These are phyloP conservation scores for Calonectria naviculata DNA, from an alignment of 2,329 filamentous ascomycete genomes.

Conservation along the genomic window DNA sequence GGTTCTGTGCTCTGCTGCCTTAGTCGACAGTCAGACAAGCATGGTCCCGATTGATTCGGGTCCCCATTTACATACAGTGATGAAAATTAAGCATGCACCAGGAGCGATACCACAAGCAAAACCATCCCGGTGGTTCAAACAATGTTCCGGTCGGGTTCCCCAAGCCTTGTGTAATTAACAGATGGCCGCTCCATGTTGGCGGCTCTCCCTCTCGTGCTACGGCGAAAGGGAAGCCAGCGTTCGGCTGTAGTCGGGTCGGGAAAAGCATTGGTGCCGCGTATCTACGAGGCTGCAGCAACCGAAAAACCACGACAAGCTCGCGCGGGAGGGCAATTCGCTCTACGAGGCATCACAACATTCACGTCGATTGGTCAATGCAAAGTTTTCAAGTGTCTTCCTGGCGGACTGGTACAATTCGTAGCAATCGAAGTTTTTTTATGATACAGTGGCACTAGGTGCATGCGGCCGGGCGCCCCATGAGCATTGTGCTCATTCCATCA, in stretches of 20 bases:
- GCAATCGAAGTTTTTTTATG: conserved; percentile 45
- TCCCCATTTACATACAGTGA: neutral
- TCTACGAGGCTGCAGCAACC: neutral
- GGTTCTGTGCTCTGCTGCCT: conserved; percentile 16
- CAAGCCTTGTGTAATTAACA: neutral
- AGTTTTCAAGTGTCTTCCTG: conserved; percentile 28
- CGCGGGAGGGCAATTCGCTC: conserved; percentile 3
- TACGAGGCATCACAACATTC: conserved; percentile 5
- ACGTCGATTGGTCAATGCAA: conserved; percentile 12
- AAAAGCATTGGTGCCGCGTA: conserved; percentile 31
- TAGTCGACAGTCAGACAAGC: conserved; percentile 16
- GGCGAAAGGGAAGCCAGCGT: conserved; percentile 13
- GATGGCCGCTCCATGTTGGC: neutral
- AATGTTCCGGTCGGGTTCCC: neutral
- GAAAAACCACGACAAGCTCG: neutral
- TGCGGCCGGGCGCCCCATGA: conserved; percentile 35
- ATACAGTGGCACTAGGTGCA: conserved; percentile 45
- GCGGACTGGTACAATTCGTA: conserved; percentile 44
- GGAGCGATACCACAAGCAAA: neutral
- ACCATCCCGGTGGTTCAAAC: neutral
- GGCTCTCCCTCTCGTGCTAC: neutral
- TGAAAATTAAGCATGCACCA: neutral
- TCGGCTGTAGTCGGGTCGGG: conserved; percentile 41
- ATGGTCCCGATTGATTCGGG: neutral
- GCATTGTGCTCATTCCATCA: conserved; percentile 34